Conservation (phyloP, 2,329 filamentous ascomycete species). For the Sporothrix globosa region DNA sequence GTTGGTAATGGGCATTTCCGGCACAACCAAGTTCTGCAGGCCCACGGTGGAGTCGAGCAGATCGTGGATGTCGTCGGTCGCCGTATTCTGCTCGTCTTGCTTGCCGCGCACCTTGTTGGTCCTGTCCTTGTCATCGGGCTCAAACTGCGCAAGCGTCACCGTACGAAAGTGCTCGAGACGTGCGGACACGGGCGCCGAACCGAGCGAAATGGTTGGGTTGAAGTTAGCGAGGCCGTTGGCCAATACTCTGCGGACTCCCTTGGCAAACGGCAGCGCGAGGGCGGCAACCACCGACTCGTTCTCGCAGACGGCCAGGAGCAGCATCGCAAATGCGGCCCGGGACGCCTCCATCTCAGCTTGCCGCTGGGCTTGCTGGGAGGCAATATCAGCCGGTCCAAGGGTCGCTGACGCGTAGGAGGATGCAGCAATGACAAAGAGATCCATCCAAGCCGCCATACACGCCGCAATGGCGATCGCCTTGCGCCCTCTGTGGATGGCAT, state of each 20-base stretch:
- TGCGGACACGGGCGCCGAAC: constrained; percentile 56
- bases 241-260: constrained; percentile 54
- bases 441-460: constrained; percentile 62
- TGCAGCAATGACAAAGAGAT: constrained; percentile 57
- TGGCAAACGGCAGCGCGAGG: constrained; percentile 56
- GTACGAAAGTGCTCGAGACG: constrained; percentile 62
- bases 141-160: constrained; percentile 58
- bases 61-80: constrained; percentile 59
- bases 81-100: constrained; percentile 49
- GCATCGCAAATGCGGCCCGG: constrained; percentile 65
- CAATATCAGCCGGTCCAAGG: constrained; percentile 46
- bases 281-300: constrained; percentile 59
- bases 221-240: constrained; percentile 58
- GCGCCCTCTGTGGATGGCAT: constrained; percentile 50
- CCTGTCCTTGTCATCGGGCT: constrained; percentile 54
- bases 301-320: constrained; percentile 65
- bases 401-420: constrained; percentile 52
- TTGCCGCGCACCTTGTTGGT: constrained; percentile 48
- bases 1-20: constrained; percentile 71
- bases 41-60: constrained; percentile 61
- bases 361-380: constrained; percentile 43
- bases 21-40: constrained; percentile 57
- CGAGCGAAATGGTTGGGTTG: constrained; percentile 60
- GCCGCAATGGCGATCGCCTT: constrained; percentile 57
- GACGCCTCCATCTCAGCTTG: constrained; percentile 63